These are phyloP conservation scores for Asterochloris sp. DNA, from an alignment of 139 green algal species.

Conservation along the genomic window DNA sequence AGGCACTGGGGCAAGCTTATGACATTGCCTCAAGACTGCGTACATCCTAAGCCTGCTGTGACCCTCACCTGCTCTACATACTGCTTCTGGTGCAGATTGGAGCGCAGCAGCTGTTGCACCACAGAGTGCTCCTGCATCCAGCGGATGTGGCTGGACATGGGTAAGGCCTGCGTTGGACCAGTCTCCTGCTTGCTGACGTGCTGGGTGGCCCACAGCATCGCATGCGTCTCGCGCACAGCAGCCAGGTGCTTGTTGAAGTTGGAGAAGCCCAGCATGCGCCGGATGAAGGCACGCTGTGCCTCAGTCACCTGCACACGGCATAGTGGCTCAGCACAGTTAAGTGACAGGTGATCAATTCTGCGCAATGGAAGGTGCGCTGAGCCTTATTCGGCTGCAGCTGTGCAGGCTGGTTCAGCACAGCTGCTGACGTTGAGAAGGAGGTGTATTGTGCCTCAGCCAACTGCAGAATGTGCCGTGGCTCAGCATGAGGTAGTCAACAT, in stretches of 20 bases:
- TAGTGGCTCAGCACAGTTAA: background rate
- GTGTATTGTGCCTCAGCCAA: background rate
- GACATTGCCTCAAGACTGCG: too few species aligned
- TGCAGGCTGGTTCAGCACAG: background rate
- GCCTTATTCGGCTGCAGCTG: background rate
- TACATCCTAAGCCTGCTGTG: background rate
- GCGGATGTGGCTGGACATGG: conserved; percentile 1
- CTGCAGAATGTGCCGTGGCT: too few species aligned
- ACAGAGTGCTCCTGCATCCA: conserved; percentile 72
- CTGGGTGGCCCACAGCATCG: conserved; percentile 32
- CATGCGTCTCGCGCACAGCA: conserved; percentile 49
- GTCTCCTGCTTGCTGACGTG: conserved; percentile 10
- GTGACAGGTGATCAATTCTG: too few species aligned
- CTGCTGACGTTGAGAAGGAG: too few species aligned
- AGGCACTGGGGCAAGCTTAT: background rate
- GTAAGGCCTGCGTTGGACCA: background rate
- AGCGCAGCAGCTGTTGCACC: conserved; percentile 65
- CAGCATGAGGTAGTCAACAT: too few species aligned
- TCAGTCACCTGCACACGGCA: conserved; percentile 29
- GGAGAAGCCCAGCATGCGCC: conserved; percentile 60
- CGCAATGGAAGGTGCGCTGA: background rate
- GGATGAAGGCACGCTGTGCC: conserved; percentile 59
- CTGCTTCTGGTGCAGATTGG: conserved; percentile 87
- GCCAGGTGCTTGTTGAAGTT: conserved; percentile 70
- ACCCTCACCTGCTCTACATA: conserved; percentile 73